phyloP scores from a whole-genome alignment of 2,329 filamentous ascomycete genomes.

The Cladosporium sp. region DNA sequence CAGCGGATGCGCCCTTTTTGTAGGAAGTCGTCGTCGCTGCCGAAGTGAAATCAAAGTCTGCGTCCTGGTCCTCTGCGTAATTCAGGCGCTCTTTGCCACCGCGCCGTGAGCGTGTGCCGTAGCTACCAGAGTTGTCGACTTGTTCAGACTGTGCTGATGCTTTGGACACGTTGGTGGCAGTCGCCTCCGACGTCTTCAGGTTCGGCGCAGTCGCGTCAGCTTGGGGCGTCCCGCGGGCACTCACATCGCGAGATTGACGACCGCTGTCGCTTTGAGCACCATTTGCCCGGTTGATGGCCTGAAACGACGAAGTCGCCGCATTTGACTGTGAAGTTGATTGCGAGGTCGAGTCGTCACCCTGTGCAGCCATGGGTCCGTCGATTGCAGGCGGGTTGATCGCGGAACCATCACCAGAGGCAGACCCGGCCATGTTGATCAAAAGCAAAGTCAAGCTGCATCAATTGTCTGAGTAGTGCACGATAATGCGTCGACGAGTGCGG shows the following conservation, averaged over 20 bases:
- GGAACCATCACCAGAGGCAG: conserved; percentile 10
- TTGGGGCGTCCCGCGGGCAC: conserved; percentile 7
- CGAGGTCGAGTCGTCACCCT: not conserved
- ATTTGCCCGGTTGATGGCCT: conserved; percentile 24
- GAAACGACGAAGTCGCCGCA: conserved; percentile 17
- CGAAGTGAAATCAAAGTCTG: conserved; percentile 70
- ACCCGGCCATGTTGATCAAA: conserved; percentile 13
- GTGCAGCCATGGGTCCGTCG: not conserved
- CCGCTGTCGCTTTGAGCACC: conserved; percentile 17
- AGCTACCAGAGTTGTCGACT: conserved; percentile 43
- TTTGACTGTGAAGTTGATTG: conserved; percentile 5
- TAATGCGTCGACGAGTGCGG: not conserved
- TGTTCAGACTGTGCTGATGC: conserved; percentile 21
- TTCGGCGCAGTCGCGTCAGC: not conserved
- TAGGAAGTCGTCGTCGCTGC: conserved; percentile 33
- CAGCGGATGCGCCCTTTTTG: conserved; percentile 30
- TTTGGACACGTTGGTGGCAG: conserved; percentile 14
- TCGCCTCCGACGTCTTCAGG: conserved; percentile 1
- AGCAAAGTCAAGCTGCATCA: not conserved
- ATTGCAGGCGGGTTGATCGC: not conserved
- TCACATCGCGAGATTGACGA: conserved; percentile 11
- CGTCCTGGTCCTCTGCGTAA: conserved; percentile 92
- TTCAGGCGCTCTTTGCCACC: conserved; percentile 76
- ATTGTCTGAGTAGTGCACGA: not conserved
- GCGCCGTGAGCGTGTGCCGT: conserved; percentile 90